Evolutionary conservation across 2,329 filamentous ascomycete genomes (phyloP).

Genomic region (Claviceps humidiphila): DNA sequence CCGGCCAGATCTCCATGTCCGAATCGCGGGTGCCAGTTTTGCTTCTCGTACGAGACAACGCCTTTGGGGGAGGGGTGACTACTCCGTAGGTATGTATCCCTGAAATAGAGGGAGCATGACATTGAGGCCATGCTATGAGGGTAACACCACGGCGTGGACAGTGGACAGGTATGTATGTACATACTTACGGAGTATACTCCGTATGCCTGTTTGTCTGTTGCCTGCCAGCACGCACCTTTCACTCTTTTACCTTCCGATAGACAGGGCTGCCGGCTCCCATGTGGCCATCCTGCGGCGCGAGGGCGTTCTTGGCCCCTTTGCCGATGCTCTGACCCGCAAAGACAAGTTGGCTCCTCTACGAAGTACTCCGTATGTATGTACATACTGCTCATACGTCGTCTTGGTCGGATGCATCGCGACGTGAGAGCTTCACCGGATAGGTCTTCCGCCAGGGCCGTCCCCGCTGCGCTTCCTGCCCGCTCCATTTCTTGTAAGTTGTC

Average conservation of each 20-base stretch:
- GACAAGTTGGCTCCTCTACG: neutral
- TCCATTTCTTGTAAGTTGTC: neutral
- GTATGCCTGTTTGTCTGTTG: neutral
- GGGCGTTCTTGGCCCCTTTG: neutral
- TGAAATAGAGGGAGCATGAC: neutral
- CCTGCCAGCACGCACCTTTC: neutral
- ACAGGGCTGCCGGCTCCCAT: slow-evolving; percentile 2
- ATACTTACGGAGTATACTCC: too few relatives aligned
- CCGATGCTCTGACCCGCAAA: neutral
- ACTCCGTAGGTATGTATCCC: too few relatives aligned
- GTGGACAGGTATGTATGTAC: too few relatives aligned
- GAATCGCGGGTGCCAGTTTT: slow-evolving; percentile 2
- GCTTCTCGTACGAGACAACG: slow-evolving; percentile 4
- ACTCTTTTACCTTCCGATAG: neutral
- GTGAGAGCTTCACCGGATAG: neutral
- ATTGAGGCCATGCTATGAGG: neutral
- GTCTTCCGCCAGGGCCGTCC: neutral
- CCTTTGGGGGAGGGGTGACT: neutral
- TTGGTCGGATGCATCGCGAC: neutral
- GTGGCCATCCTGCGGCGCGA: neutral
- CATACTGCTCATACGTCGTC: neutral
- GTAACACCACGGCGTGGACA: neutral
- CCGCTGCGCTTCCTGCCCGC: neutral
- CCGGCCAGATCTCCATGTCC: slow-evolving; percentile 1
- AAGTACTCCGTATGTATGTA: too few relatives aligned